Evolutionary conservation across 176 grass and related monocot genomes (phyloP), one percentile per base, ranked within the genome.

Genomic region (Zoysia pacifica): DNA sequence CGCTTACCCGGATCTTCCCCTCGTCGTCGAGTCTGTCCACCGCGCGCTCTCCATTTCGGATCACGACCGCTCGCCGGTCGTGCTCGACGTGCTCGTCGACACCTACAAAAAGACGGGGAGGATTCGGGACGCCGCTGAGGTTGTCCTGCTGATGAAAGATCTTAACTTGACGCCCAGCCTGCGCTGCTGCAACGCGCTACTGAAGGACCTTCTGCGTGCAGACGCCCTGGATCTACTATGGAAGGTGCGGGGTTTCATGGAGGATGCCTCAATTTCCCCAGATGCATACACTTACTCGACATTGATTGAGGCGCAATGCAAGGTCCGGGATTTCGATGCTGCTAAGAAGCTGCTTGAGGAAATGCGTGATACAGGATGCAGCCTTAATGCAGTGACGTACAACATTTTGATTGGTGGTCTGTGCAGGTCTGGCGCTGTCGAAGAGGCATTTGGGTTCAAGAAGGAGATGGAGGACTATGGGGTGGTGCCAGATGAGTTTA

Each of bases 221-320:
- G 87, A 88, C 56, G 80, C 69, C 45, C 73, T 92, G 87, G 84
- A 77, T 87, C 89, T 92, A 36, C 87, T 96, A 48, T 92, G 87
- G 87, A 92, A 90, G 83, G 85, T 96, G 11, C 69, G 69, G 41
- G 85, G 68, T 47, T 90, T 92, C 67, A 89, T 88, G 78, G 69
- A 18, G 7, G 42, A 14, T 6, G 68, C 52, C 2, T 55, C 77
- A 44, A 60, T 90, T 77, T 69, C 35, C 19, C 72, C 66, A 3
- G 89, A 95, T 58, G 78, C 74, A 5, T 95, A 95, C 63, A 95
- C 93, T 11, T 95, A 87, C 67, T 86, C 86, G 67, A 90, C 79
- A 47, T 5, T 88, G 75, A 86, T 95, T 18, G 88, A 88, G 15
- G 85, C 81, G 2, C 61, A 86, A n/a, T 95, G 80, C 62, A 91